A percentile compares a stretch with the other conserved stretches of the same genome.
Evolutionary conservation across 345 rosid genomes (phyloP).

Genomic region (Hevea brasiliensis): DNA sequence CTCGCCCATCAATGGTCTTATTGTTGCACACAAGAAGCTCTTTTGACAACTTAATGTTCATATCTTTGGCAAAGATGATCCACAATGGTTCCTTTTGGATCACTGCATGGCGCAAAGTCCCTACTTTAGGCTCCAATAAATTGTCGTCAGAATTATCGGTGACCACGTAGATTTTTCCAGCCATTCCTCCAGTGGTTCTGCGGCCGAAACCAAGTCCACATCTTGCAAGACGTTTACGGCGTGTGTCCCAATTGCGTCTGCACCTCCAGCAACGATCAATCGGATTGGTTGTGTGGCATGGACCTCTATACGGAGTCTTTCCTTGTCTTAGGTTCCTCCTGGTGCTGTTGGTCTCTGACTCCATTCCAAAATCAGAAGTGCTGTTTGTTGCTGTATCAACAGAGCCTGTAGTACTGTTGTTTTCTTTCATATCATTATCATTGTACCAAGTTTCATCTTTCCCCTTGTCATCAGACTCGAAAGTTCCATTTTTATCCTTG

Average conservation of each 20-base stretch:
- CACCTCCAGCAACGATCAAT: conserved; percentile 31
- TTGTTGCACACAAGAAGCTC: conserved; percentile 21
- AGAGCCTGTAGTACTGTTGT: no score
- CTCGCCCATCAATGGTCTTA: conserved; percentile 35
- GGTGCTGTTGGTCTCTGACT: not conserved
- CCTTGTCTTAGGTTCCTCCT: conserved; percentile 27
- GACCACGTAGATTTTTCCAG: conserved; percentile 9
- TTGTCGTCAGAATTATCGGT: conserved; percentile 14
- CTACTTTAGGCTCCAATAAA: conserved; percentile 13
- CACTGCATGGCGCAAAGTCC: conserved; percentile 25
- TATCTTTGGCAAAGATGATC: conserved; percentile 21
- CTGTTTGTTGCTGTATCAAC: not conserved
- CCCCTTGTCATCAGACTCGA: no score
- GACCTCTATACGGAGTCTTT: conserved; percentile 4
- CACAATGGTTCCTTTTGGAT: conserved; percentile 30
- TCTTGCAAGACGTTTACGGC: conserved; percentile 19
- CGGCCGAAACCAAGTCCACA: conserved; percentile 30
- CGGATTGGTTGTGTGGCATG: conserved; percentile 22
- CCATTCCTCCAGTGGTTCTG: conserved; percentile 20
- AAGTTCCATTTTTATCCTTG: no score
- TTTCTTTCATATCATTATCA: no score
- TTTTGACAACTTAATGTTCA: conserved; percentile 22
- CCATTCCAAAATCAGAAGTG: not conserved
- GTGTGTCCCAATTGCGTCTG: conserved; percentile 12
- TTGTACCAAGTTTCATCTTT: no score